A percentile compares a stretch with the other conserved stretches of the same genome.
phyloP scores from a whole-genome alignment of 2,329 filamentous ascomycete genomes.

The Zelopaecilomyces penicillatus region DNA sequence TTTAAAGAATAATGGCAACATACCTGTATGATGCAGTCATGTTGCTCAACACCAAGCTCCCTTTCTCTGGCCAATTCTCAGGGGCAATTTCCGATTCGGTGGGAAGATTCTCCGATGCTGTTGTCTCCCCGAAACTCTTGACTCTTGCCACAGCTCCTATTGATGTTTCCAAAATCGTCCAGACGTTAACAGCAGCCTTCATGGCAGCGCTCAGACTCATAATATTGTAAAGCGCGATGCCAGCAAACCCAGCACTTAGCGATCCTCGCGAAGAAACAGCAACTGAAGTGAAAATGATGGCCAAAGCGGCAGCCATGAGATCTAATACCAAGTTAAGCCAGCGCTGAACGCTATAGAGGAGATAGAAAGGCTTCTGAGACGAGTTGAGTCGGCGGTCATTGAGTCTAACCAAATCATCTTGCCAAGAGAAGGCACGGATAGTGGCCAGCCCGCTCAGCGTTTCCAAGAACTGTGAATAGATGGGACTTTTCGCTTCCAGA shows the following conservation, averaged over 20 bases:
- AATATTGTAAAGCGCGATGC: not conserved
- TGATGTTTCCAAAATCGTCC: slow-evolving; percentile 5
- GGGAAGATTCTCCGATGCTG: slow-evolving; percentile 1
- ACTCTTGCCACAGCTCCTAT: slow-evolving; percentile 4
- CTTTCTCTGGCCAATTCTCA: slow-evolving; percentile 22
- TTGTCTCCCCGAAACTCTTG: slow-evolving; percentile 16
- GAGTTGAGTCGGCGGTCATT: not conserved
- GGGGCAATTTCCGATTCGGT: not conserved
- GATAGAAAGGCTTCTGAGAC: slow-evolving; percentile 1
- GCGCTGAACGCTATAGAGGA: not conserved
- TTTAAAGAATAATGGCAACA: not conserved
- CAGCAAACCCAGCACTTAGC: not conserved
- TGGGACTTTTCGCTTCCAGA: slow-evolving; percentile 36
- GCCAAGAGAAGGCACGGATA: slow-evolving; percentile 46
- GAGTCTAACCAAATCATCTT: slow-evolving; percentile 9
- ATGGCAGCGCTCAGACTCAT: not conserved
- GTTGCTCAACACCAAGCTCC: slow-evolving; percentile 20
- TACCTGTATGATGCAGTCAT: slow-evolving; percentile 27
- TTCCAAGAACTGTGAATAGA: slow-evolving; percentile 20
- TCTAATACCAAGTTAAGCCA: slow-evolving; percentile 1
- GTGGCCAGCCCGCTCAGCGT: slow-evolving; percentile 38
- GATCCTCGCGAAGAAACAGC: not conserved
- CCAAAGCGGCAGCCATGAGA: not conserved
- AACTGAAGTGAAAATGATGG: not conserved
- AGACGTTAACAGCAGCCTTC: not conserved